phyloP scores from a whole-genome alignment of 2,329 filamentous ascomycete species.

The Alternaria sp. region DNA sequence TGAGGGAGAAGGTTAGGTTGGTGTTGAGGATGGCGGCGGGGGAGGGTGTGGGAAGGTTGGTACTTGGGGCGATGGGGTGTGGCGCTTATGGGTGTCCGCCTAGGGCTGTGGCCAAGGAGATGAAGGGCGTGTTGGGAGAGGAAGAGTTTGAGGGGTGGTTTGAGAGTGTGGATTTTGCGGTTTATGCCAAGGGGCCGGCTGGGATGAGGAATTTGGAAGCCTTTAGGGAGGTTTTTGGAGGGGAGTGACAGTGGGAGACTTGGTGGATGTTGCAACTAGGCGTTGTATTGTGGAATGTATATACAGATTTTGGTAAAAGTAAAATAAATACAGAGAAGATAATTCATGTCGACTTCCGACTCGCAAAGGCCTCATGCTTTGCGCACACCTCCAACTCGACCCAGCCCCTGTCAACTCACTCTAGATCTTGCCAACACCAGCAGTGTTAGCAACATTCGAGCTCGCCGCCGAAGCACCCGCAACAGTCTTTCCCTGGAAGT shows the following conservation, averaged over 20 bases:
- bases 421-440: slow-evolving; percentile 22
- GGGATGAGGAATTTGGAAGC: slow-evolving; percentile 17
- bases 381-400: not conserved
- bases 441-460: slow-evolving; percentile 4
- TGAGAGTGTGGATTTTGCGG: slow-evolving; percentile 23
- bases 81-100: slow-evolving; percentile 32
- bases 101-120: slow-evolving; percentile 19
- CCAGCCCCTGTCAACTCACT: too few relatives aligned
- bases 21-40: slow-evolving; percentile 23
- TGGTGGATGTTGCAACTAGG: too few relatives aligned
- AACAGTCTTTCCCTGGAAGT: slow-evolving; percentile 12
- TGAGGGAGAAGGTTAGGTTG: slow-evolving; percentile 28
- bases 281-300: not conserved
- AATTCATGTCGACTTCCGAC: not conserved
- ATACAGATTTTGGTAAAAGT: not conserved
- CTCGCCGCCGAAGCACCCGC: slow-evolving; percentile 2
- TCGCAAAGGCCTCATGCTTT: not conserved
- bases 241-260: not conserved
- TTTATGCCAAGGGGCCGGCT: slow-evolving; percentile 18
- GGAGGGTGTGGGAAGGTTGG: slow-evolving; percentile 23
- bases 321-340: not conserved
- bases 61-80: slow-evolving; percentile 34
- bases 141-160: slow-evolving; percentile 33
- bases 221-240: not conserved
- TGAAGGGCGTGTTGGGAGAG: slow-evolving; percentile 20